Percentiles rank a stretch among this genome's conserved stretches.
phyloP scores from a whole-genome alignment of 108 stramenopile species.

The Skeletonema costatum region DNA sequence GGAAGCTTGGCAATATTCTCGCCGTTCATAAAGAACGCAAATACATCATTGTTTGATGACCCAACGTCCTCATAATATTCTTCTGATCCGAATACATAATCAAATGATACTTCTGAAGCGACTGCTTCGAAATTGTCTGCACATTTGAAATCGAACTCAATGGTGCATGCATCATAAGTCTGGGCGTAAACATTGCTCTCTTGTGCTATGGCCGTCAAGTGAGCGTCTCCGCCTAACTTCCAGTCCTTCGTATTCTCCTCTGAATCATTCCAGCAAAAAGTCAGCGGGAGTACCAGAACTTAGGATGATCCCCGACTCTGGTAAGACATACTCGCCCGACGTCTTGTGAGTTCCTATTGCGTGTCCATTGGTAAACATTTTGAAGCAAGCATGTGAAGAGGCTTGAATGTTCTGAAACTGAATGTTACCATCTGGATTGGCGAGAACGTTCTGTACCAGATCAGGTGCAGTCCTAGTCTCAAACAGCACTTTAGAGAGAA shows the following conservation, averaged over 20 bases:
- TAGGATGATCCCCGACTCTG: conserved; percentile 25
- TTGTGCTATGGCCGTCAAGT: not conserved
- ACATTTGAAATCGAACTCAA: conserved; percentile 39
- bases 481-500: no score
- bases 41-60: conserved; percentile 32
- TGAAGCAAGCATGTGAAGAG: conserved; percentile 27
- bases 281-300: conserved; percentile 20
- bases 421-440: conserved; percentile 20
- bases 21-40: conserved; percentile 41
- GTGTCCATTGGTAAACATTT: conserved; percentile 12
- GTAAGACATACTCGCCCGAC: not conserved
- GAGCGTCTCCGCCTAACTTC: conserved; percentile 8
- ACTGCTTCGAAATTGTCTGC: conserved; percentile 3
- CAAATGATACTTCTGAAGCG: conserved; percentile 21
- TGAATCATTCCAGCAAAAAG: conserved; percentile 25
- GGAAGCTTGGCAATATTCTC: conserved; percentile 39
- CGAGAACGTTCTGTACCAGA: conserved; percentile 16
- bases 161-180: conserved; percentile 15
- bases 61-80: conserved; percentile 28
- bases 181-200: not conserved
- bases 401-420: conserved; percentile 28
- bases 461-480: not conserved
- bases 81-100: conserved; percentile 46
- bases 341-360: no score
- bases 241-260: not conserved